Evolutionary conservation across 768 basidiomycete genomes (phyloP), one percentile per base, ranked within the genome.

Genomic region (Suillus discolor): DNA sequence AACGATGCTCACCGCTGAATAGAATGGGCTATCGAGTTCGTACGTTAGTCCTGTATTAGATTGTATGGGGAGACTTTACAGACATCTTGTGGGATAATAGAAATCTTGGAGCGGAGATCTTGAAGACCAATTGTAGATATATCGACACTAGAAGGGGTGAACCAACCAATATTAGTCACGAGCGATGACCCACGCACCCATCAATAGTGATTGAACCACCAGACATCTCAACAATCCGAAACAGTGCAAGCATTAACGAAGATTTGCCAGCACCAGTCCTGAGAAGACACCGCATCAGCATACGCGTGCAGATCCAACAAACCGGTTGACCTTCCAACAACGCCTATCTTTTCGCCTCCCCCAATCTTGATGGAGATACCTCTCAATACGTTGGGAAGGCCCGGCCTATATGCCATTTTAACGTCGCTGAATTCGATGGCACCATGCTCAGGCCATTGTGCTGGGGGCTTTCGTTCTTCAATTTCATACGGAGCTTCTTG

Each of bases 291-390:
- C 12, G 45, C 20, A 20, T 60, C 1, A 62, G 45, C 12, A 28
- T 23, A 62, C 63, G 23, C 11, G 61, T 53, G 2, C 5, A 39
- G 41, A 51, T 16, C 20, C 23, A 23, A 57, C 23, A 65, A 42
- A 45, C 34, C 15, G 51, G 38, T 73, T 7, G 59, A 81, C 72
- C 87, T 73, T 59, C 91, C 91, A 11, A 93, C 90, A 45, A 93
- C 85, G 18, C 91, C 92, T 63, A 93, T 87, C 79, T 92, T 91
- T 76, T 94, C 90, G 1, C 89, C 88, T 0, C 84, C 84, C 3
- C 79, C 75, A 55, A 93, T 84, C n/a, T 77, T 77, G 68, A 92
- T 57, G 7, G 84, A 83, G 23, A 93, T 78, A 0, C 85, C 86
- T 69, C 88, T 87, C 44, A 94, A 80, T 4, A 93, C 91, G 16